Conservation (phyloP, 2,329 filamentous ascomycete species). For the Gyromitra esculenta region DNA sequence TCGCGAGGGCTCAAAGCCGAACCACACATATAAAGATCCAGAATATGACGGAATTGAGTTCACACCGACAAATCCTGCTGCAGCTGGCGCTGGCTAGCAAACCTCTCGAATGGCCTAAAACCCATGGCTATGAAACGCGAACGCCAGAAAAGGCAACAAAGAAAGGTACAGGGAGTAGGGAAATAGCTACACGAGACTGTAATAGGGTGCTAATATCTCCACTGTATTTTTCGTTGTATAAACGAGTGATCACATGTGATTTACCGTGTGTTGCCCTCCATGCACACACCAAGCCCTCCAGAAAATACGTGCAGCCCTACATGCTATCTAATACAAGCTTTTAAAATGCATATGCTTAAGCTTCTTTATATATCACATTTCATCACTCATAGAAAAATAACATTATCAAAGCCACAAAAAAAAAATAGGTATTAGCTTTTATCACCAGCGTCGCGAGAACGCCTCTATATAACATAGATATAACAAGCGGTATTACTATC, state of each 20-base stretch:
- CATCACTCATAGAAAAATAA: background rate
- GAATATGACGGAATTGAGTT: too few relatives aligned
- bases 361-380: background rate
- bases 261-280: background rate
- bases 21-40: too few relatives aligned
- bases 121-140: too few relatives aligned
- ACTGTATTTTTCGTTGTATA: background rate
- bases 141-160: too few relatives aligned
- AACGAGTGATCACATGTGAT: background rate
- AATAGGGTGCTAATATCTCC: too few relatives aligned
- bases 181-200: too few relatives aligned
- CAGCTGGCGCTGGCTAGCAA: too few relatives aligned
- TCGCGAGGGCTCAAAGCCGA: too few relatives aligned
- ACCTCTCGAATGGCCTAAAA: too few relatives aligned
- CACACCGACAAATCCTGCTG: too few relatives aligned
- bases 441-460: background rate
- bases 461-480: conserved; percentile 27
- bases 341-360: too few relatives aligned
- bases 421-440: background rate
- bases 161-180: too few relatives aligned
- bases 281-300: background rate
- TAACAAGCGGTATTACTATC: conserved; percentile 6
- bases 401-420: background rate
- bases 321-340: background rate
- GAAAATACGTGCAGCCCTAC: background rate